These are phyloP conservation scores for Colletotrichum cuscutae DNA, from an alignment of 2,329 filamentous ascomycete species.

Conservation along the genomic window DNA sequence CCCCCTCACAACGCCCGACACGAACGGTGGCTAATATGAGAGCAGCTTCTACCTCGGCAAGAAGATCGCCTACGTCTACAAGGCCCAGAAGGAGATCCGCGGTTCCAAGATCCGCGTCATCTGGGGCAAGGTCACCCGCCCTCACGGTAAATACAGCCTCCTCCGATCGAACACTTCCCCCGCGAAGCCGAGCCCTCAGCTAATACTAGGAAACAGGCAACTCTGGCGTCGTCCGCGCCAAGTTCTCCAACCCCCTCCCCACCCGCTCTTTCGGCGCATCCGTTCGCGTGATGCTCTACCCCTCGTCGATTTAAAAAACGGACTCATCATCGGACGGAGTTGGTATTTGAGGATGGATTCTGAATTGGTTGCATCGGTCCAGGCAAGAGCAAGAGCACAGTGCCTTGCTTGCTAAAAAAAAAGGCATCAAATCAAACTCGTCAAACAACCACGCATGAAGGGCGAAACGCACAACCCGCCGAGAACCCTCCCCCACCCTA, in stretches of 20 bases:
- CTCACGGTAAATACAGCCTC: slow-evolving; percentile 77
- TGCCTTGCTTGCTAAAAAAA: slow-evolving; percentile 56
- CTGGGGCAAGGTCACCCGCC: slow-evolving; percentile 97
- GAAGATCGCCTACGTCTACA: slow-evolving; percentile 99
- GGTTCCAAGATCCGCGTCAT: slow-evolving; percentile 99
- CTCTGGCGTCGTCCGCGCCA: slow-evolving; percentile 96
- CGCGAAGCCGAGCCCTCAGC: slow-evolving; percentile 21
- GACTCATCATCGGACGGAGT: slow-evolving; percentile 61
- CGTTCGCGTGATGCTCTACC: slow-evolving; percentile 97
- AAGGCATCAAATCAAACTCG: slow-evolving; percentile 64
- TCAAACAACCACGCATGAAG: slow-evolving; percentile 46
- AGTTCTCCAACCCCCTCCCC: slow-evolving; percentile 96
- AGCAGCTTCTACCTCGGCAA: slow-evolving; percentile 95
- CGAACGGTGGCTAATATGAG: slow-evolving; percentile 38
- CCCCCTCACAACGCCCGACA: too few species aligned
- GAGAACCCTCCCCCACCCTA: slow-evolving; percentile 36
- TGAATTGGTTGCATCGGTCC: slow-evolving; percentile 69
- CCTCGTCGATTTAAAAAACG: slow-evolving; percentile 88
- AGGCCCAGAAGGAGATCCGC: slow-evolving; percentile 91
- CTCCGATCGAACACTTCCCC: background rate
- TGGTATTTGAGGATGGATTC: slow-evolving; percentile 71
- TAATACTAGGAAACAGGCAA: slow-evolving; percentile 70
- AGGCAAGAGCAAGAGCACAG: slow-evolving; percentile 66
- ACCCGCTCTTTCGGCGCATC: slow-evolving; percentile 96
- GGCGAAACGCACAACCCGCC: slow-evolving; percentile 37